Conservation (phyloP, 208 protist species). For the Vickermania ingenoplastis region DNA sequence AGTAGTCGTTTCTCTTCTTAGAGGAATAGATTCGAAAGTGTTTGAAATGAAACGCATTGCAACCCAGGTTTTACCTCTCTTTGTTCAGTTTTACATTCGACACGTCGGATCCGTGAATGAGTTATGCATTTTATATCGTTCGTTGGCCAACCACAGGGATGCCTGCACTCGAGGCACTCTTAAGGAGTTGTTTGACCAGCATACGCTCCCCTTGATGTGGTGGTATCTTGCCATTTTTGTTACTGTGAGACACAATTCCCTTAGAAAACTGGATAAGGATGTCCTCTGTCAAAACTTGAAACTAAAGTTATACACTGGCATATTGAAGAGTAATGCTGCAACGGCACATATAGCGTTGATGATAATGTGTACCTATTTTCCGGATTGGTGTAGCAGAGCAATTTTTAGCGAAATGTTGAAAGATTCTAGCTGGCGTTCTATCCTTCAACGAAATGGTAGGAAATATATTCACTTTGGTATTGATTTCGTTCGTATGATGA, state of each 20-base stretch:
- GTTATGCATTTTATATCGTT: constrained; percentile 7
- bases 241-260: constrained; percentile 9
- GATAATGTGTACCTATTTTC: constrained; percentile 1
- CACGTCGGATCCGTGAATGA: constrained; percentile 19
- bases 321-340: neutral
- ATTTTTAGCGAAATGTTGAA: neutral
- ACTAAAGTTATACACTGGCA: neutral
- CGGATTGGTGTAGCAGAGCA: neutral
- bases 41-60: constrained; percentile 74
- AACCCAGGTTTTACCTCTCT: constrained; percentile 49
- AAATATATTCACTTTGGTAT: constrained; percentile 25
- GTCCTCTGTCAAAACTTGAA: neutral
- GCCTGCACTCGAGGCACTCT: constrained; percentile 12
- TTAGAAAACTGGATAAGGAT: neutral
- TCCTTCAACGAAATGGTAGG: constrained; percentile 8
- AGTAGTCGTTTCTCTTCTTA: constrained; percentile 8
- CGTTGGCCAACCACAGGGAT: constrained; percentile 8
- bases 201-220: constrained; percentile 38
- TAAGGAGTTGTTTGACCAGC: constrained; percentile 14
- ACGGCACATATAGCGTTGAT: neutral
- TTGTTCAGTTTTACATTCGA: constrained; percentile 56
- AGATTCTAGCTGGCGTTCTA: neutral
- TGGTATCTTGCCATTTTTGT: constrained; percentile 30
- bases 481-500: constrained; percentile 30
- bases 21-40: constrained; percentile 4